A percentile compares a stretch with the other conserved stretches of the same genome.
These are phyloP conservation scores for Phytophthora capsici DNA, from an alignment of 352 stramenopile species.

Conservation along the genomic window DNA sequence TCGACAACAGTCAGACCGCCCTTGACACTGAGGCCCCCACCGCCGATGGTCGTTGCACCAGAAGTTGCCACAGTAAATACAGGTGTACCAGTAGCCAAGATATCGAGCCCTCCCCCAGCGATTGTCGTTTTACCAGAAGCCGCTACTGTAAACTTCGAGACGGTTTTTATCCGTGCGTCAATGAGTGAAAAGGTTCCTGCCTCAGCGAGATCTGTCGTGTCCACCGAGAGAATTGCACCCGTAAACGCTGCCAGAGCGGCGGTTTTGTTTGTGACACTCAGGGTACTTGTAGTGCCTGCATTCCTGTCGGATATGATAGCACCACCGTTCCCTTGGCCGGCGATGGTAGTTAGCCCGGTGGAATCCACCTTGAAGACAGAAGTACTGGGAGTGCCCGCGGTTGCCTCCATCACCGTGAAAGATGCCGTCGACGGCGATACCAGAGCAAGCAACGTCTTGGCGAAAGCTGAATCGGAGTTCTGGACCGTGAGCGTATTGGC, in stretches of 20 bases:
- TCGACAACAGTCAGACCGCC: slow-evolving; percentile 37
- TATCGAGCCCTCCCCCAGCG: background rate
- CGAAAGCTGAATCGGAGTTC: slow-evolving; percentile 1
- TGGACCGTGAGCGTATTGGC: slow-evolving; percentile 3
- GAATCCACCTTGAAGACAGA: too few species aligned
- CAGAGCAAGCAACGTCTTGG: background rate
- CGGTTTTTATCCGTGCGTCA: slow-evolving; percentile 11
- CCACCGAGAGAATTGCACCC: slow-evolving; percentile 12
- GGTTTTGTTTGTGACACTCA: slow-evolving; percentile 12
- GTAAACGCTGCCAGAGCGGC: background rate
- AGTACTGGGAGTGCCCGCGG: background rate
- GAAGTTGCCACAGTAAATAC: too few species aligned
- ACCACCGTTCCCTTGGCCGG: background rate
- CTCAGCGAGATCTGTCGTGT: slow-evolving; percentile 9
- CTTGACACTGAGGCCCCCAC: slow-evolving; percentile 19
- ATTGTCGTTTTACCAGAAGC: slow-evolving; percentile 48
- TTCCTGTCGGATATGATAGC: slow-evolving; percentile 11
- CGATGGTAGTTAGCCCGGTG: slow-evolving; percentile 1
- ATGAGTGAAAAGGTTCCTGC: slow-evolving; percentile 6
- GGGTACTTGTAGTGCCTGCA: background rate
- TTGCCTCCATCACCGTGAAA: background rate
- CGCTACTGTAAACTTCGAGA: slow-evolving; percentile 35
- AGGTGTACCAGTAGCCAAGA: too few species aligned
- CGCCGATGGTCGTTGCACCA: background rate
- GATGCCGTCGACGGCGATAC: too few species aligned